Conservation (phyloP, 305 asterid genomes). For the Coffea humblotiana region DNA sequence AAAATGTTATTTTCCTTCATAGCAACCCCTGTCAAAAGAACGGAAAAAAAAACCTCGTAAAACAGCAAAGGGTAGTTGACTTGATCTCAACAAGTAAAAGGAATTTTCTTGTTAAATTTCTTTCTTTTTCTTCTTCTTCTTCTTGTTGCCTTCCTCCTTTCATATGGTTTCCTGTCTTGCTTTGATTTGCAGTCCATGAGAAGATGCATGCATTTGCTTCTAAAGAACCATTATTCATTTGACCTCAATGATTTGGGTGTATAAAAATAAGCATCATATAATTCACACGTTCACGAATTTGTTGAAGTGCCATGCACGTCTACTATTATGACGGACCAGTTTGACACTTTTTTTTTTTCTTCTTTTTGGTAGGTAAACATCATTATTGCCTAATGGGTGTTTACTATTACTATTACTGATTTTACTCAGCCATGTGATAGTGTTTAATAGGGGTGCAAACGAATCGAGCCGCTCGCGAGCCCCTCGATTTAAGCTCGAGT, state of each 20-base stretch:
- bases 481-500: no score
- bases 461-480: no score
- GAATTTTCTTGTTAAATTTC: no score
- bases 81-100: no score
- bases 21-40: no score
- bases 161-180: background rate
- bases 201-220: background rate
- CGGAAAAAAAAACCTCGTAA: no score
- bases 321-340: background rate
- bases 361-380: background rate
- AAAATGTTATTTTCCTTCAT: no score
- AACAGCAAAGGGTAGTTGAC: no score
- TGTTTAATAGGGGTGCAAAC: no score
- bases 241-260: constrained; percentile 1
- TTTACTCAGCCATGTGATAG: background rate
- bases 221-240: background rate
- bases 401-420: background rate
- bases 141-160: no score
- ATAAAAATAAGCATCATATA: background rate
- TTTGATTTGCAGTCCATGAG: background rate
- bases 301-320: constrained; percentile 1
- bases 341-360: background rate
- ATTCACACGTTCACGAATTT: background rate
- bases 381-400: background rate
- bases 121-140: no score